Conservation (phyloP, 306 rosid genomes). For the Oxytropis ochrocephala region DNA sequence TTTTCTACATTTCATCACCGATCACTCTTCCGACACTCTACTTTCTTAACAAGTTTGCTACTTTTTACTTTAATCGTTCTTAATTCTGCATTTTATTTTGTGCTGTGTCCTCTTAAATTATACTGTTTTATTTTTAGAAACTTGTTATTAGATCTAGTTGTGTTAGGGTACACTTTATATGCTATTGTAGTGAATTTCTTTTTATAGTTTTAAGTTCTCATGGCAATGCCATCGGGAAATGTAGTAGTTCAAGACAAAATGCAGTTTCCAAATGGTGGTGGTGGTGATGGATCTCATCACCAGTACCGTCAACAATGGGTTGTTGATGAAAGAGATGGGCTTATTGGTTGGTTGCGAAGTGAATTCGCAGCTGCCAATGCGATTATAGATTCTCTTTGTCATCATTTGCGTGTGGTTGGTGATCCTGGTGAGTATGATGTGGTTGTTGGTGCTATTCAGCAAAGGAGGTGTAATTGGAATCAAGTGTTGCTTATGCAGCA, state of each 20-base stretch:
- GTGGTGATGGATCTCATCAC: slow-evolving; percentile 44
- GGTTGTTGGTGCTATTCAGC: slow-evolving; percentile 62
- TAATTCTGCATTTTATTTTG: slow-evolving; percentile 26
- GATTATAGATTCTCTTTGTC: slow-evolving; percentile 78
- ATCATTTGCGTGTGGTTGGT: slow-evolving; percentile 67
- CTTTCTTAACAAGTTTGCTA: slow-evolving; percentile 19
- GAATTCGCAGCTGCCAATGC: slow-evolving; percentile 98
- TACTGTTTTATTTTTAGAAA: not conserved
- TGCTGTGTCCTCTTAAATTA: slow-evolving; percentile 36
- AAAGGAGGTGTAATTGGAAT: slow-evolving; percentile 80
- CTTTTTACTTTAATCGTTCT: slow-evolving; percentile 23
- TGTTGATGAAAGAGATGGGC: slow-evolving; percentile 92
- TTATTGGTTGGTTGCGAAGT: slow-evolving; percentile 86
- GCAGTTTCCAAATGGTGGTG: slow-evolving; percentile 54
- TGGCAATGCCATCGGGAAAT: slow-evolving; percentile 97
- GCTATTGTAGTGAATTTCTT: slow-evolving; percentile 30
- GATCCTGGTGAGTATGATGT: slow-evolving; percentile 78
- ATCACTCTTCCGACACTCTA: slow-evolving; percentile 21
- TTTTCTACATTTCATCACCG: not conserved
- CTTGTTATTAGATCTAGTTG: slow-evolving; percentile 33
- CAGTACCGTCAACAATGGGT: slow-evolving; percentile 64
- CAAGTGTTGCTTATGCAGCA: slow-evolving; percentile 97
- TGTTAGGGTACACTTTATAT: slow-evolving; percentile 39
- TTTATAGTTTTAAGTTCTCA: slow-evolving; percentile 37
- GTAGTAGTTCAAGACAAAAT: slow-evolving; percentile 68